Base-by-base conservation (phyloP, 805 yeast species). In the Cyberlindnera mycetangii region DNA sequence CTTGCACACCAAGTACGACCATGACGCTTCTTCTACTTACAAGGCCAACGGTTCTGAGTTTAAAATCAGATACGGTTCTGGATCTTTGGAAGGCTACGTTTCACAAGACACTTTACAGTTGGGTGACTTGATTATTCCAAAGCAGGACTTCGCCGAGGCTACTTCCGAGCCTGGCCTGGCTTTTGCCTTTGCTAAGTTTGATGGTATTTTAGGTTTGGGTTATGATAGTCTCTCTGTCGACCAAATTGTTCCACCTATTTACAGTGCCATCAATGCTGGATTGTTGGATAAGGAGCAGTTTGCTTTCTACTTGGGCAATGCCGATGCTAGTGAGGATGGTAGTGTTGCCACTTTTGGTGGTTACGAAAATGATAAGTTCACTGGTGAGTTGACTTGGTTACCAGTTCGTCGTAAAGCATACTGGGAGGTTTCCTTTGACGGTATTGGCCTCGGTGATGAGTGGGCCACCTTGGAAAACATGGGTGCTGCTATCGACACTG, bases 331-430 rank as follows among this genome's bases (percentile, higher is more conserved):
- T 52, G 83, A 78, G 53, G 74, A 75, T 41, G 97, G 96, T 41
- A 98, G 99, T 60, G 79, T 84, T 55, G 96, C 93, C 54, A 88
- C 97, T 25, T 88, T 93, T 63, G 99, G 99, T 66, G 99, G 99
- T 56, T 74, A 83, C 55, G 97, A 92, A 63, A 76, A 81, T 56
- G 65, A 82, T 50, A 78, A 81, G 64, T 89, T 72, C 68, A 69
- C 72, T 39, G 99, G 99, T 54, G 80, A 92, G 56, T 77, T 93
- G 60, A 86, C 92, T 42, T 89, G 95, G 89, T 78, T 93, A 69
- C 99, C 99, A 48, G 95, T 93, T 51, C 89, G 99, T 76, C 88
- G 99, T 78, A 89, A 90, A 82, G 99, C 98, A 27, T 93, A 93
- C 79, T 93, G 99, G 99, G 99, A 93, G 76, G 99, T 93, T 49